Base-by-base conservation (phyloP, 1,284 basidiomycete genomes). In the Xerocomus amazonicus region DNA sequence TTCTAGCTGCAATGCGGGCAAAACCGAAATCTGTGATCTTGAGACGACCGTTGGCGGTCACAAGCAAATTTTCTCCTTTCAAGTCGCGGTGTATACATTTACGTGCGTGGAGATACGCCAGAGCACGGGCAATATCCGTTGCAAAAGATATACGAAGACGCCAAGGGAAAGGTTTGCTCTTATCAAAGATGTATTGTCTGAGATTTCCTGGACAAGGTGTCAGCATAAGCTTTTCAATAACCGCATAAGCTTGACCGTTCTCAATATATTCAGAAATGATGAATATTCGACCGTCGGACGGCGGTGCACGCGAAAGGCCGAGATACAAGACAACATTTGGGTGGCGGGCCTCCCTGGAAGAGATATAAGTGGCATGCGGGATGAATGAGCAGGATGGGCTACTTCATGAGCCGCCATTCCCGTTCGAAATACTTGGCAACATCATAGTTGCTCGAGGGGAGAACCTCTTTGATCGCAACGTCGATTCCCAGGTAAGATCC, bases 1-100 rank as follows among this genome's bases (percentile, higher is more conserved):
- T 95, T 29, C 92, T 80, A 0, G 92, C 92, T 0, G 92, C 92
- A 60, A 98, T 97, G 35, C 93, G 80, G 2, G 93, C 92, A 61
- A 94, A 96, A 8, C 94, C 94, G 70, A 98, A 98, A 66, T 98
- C 96, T 33, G 93, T 96, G 59, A 97, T 86, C 74, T 98, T 99
- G 66, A 98, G 79, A 41, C 96, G 83, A 27, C 93, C 90, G 63
- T 98, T 97, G 34, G 86, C 75, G 0, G 94, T 97, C 34, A 97
- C 85, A 32, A 97, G 81, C n/a, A 97, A 77, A 63, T 99, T 99
- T 71, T 97, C 95, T 36, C 94, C 93, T 69, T 99, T 99, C 57
- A 98, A 79, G 69, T 99, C 96, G 34, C 84, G 83, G 60, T 87
- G 85, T 51, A 88, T 87, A 67, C 87, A 87, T 65, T 92, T 90